Evolutionary conservation across 805 yeast genomes (phyloP).

Genomic region (Myxozyma lipomycoides): DNA sequence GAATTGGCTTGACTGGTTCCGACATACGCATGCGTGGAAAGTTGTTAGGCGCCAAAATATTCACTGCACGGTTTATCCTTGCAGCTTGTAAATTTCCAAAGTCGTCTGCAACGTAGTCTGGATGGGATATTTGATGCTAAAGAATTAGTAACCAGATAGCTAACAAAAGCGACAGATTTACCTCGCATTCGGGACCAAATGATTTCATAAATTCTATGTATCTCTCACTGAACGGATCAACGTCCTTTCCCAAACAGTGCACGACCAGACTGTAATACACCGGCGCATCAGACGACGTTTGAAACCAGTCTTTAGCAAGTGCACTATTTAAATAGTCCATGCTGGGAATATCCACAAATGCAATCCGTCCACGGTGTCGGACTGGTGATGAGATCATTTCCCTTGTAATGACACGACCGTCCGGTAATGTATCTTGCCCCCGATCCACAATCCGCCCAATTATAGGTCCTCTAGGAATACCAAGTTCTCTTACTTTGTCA

Average conservation of each 20-base stretch:
- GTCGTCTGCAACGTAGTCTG: conserved; percentile 56
- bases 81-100: conserved; percentile 58
- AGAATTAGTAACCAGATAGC: background rate
- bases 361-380: conserved; percentile 53
- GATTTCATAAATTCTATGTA: conserved; percentile 45
- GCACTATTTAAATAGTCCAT: conserved; percentile 40
- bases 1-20: background rate
- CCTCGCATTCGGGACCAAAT: conserved; percentile 47
- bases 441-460: conserved; percentile 62
- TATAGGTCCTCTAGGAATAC: conserved; percentile 61
- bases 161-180: background rate
- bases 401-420: conserved; percentile 60
- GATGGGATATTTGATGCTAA: conserved; percentile 70
- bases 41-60: conserved; percentile 33
- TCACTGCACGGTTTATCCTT: conserved; percentile 30
- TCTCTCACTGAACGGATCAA: conserved; percentile 45
- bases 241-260: conserved; percentile 67
- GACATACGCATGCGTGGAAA: conserved; percentile 19
- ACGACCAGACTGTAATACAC: conserved; percentile 51
- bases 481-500: conserved; percentile 60
- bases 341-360: conserved; percentile 72
- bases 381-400: conserved; percentile 68
- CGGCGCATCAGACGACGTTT: background rate
- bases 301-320: conserved; percentile 15
- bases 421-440: conserved; percentile 49